Percentiles rank a stretch among this genome's conserved stretches.
Evolutionary conservation across 2,329 filamentous ascomycete genomes (phyloP).

Genomic region (Neofusicoccum laricinum): DNA sequence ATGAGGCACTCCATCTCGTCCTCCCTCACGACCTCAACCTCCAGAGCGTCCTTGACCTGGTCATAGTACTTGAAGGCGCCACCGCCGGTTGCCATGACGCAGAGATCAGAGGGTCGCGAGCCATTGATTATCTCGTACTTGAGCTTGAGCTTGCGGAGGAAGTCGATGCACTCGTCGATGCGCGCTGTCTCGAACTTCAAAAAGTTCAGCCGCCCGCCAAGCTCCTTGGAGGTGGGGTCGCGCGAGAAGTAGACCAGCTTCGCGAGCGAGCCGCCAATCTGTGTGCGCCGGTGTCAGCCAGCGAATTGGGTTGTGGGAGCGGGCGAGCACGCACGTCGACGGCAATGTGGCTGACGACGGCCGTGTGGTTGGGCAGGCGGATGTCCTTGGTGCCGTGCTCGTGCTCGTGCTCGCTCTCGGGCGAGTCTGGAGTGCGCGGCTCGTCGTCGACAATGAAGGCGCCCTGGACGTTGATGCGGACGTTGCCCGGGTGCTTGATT

Average conservation of each 20-base stretch:
- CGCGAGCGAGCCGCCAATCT: slow-evolving; percentile 94
- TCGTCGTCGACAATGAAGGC: slow-evolving; percentile 90
- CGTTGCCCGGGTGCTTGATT: slow-evolving; percentile 62
- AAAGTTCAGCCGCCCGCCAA: slow-evolving; percentile 90
- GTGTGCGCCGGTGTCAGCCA: slow-evolving; percentile 15
- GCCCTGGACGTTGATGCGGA: slow-evolving; percentile 94
- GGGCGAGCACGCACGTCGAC: slow-evolving; percentile 71
- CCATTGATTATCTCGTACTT: slow-evolving; percentile 77
- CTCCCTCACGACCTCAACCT: slow-evolving; percentile 84
- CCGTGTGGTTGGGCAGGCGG: slow-evolving; percentile 90
- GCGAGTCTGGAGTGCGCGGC: slow-evolving; percentile 43
- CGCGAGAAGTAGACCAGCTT: slow-evolving; percentile 98
- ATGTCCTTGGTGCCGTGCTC: slow-evolving; percentile 86
- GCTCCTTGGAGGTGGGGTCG: slow-evolving; percentile 73
- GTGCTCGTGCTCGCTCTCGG: slow-evolving; percentile 47
- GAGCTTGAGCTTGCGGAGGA: slow-evolving; percentile 80
- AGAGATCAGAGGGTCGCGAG: slow-evolving; percentile 67
- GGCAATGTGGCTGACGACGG: slow-evolving; percentile 92
- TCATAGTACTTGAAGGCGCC: slow-evolving; percentile 98
- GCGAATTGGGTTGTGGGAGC: background rate
- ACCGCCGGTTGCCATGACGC: slow-evolving; percentile 92
- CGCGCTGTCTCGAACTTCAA: slow-evolving; percentile 93
- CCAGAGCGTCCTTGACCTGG: slow-evolving; percentile 76
- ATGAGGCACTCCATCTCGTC: slow-evolving; percentile 99
- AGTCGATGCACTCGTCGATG: slow-evolving; percentile 90